A percentile compares a stretch with the other conserved stretches of the same genome.
phyloP scores from a whole-genome alignment of 208 protist genomes.

The Trypanosoma congolense region DNA sequence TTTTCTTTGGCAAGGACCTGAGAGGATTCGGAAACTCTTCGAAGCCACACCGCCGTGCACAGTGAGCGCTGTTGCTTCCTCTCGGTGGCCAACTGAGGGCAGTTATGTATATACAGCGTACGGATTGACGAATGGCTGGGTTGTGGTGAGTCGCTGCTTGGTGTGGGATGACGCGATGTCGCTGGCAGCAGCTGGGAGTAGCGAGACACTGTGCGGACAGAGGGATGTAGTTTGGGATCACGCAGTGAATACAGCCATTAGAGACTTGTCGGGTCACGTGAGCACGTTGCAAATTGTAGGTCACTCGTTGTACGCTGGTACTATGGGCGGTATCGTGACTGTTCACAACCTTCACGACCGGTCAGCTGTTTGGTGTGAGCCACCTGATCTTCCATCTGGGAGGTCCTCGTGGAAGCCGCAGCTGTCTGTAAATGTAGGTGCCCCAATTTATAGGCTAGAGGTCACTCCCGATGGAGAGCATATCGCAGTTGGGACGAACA shows the following conservation, averaged over 20 bases:
- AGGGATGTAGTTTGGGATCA: not conserved
- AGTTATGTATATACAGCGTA: slow-evolving; percentile 20
- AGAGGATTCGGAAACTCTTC: slow-evolving; percentile 5
- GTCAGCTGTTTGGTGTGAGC: slow-evolving; percentile 6
- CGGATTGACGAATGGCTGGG: slow-evolving; percentile 19
- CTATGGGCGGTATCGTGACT: slow-evolving; percentile 25
- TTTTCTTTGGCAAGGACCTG: slow-evolving; percentile 24
- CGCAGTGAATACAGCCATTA: slow-evolving; percentile 1
- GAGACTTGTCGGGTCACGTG: slow-evolving; percentile 8
- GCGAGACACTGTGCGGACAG: not conserved
- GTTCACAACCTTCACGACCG: slow-evolving; percentile 21
- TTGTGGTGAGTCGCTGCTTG: slow-evolving; percentile 19
- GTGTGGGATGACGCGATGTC: slow-evolving; percentile 1
- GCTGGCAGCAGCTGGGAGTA: not conserved
- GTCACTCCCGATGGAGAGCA: slow-evolving; percentile 27
- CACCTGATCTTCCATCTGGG: not conserved
- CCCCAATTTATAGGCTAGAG: slow-evolving; percentile 31
- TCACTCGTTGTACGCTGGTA: slow-evolving; percentile 23
- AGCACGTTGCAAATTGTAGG: slow-evolving; percentile 29
- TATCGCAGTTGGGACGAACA: slow-evolving; percentile 31
- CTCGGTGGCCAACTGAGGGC: slow-evolving; percentile 3
- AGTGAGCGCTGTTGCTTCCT: slow-evolving; percentile 17
- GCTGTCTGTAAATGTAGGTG: slow-evolving; percentile 18
- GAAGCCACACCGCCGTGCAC: not conserved
- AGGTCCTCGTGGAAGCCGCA: not conserved